Percentiles rank a stretch among this genome's conserved stretches.
These are phyloP conservation scores for Avena insularis DNA, from an alignment of 176 grass and related monocot species.

Conservation along the genomic window DNA sequence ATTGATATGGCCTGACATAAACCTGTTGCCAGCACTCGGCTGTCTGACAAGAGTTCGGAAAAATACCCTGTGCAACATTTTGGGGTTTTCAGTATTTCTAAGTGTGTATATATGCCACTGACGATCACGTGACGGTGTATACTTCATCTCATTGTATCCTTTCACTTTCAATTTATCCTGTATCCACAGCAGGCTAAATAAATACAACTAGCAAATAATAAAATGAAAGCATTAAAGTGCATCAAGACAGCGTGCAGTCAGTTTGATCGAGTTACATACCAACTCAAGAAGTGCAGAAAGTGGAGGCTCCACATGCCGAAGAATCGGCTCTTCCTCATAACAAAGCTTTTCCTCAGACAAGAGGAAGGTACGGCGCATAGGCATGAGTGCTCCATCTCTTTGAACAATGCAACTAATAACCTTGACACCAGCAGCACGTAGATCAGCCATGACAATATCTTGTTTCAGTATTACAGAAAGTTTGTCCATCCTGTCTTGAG, in stretches of 20 bases:
- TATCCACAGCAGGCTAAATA: conserved; percentile 25
- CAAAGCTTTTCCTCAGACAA: conserved; percentile 73
- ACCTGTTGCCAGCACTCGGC: conserved; percentile 57
- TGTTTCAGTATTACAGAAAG: conserved; percentile 67
- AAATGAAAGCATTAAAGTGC: conserved; percentile 22
- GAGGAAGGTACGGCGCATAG: conserved; percentile 87
- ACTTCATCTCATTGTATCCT: conserved; percentile 84
- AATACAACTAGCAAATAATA: conserved; percentile 24
- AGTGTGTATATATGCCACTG: conserved; percentile 98
- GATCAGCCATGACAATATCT: conserved; percentile 53
- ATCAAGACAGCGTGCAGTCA: neutral
- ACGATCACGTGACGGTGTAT: conserved; percentile 93
- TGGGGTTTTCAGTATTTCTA: conserved; percentile 64
- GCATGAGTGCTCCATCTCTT: conserved; percentile 71
- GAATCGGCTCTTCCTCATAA: conserved; percentile 85
- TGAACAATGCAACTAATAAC: conserved; percentile 89
- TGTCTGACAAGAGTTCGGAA: conserved; percentile 89
- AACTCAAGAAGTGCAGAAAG: conserved; percentile 92
- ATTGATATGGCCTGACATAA: conserved; percentile 53
- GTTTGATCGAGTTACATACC: conserved; percentile 53
- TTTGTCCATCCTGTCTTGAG: conserved; percentile 72
- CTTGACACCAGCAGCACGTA: conserved; percentile 68
- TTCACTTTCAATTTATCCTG: conserved; percentile 92
- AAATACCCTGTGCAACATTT: conserved; percentile 86
- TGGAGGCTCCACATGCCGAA: conserved; percentile 92